Evolutionary conservation across 177 flowering plant species (phyloP).

Genomic region (Vitis hybrid): DNA sequence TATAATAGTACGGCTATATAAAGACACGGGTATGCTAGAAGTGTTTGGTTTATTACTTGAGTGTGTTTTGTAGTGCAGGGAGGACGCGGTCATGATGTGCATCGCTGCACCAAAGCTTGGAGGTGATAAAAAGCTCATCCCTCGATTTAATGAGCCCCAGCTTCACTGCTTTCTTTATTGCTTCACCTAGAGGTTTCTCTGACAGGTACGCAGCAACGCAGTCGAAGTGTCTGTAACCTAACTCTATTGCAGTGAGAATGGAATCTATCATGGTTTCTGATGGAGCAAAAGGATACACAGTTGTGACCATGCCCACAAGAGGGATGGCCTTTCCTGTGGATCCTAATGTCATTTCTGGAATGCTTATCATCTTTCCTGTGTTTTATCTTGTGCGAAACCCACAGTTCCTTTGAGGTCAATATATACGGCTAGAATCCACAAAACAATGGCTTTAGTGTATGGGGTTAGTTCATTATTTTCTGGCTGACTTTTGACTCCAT

Average conservation of each 20-base stretch:
- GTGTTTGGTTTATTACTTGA: conserved; percentile 13
- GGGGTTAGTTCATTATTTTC: too few relatives aligned
- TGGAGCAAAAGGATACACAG: conserved; percentile 6
- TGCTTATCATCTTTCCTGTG: not conserved
- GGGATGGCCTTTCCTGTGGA: conserved; percentile 7
- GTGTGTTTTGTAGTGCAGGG: conserved; percentile 30
- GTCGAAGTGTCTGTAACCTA: conserved; percentile 48
- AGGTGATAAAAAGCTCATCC: conserved; percentile 48
- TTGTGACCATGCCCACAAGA: conserved; percentile 26
- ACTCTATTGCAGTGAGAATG: conserved; percentile 29
- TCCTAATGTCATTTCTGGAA: not conserved
- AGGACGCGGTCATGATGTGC: conserved; percentile 41
- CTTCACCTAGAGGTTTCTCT: conserved; percentile 37
- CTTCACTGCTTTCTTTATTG: conserved; percentile 37
- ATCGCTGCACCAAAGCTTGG: conserved; percentile 39
- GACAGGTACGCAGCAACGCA: conserved; percentile 29
- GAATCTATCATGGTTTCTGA: conserved; percentile 6
- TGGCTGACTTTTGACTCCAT: too few relatives aligned
- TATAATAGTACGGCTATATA: not conserved
- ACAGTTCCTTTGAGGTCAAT: too few relatives aligned
- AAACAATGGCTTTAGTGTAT: too few relatives aligned
- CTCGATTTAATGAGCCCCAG: conserved; percentile 38
- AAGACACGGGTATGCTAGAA: too few relatives aligned
- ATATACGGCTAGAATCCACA: too few relatives aligned
- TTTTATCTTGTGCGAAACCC: too few relatives aligned